phyloP scores from a whole-genome alignment of 768 basidiomycete genomes.

The Collybiopsis luxurians region DNA sequence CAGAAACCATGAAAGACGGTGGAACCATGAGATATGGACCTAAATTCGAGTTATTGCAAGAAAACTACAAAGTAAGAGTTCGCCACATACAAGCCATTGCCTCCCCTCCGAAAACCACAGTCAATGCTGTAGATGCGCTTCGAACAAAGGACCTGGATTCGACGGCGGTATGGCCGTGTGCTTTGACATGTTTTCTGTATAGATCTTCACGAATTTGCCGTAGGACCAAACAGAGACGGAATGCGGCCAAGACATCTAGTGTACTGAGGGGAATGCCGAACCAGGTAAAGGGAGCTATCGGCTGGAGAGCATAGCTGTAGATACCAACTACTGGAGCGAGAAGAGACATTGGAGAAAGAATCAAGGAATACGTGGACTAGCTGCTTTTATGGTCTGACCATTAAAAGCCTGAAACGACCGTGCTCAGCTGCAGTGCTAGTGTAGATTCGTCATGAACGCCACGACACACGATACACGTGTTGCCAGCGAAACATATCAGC shows the following conservation, averaged over 20 bases:
- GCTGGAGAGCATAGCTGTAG: slow-evolving; percentile 52
- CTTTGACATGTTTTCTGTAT: slow-evolving; percentile 40
- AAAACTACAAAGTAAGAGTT: no score
- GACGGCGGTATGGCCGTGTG: slow-evolving; percentile 30
- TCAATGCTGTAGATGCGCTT: slow-evolving; percentile 52
- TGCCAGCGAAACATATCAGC: background rate
- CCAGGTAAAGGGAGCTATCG: slow-evolving; percentile 67
- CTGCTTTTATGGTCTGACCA: no score
- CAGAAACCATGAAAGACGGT: slow-evolving; percentile 80
- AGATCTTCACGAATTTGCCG: slow-evolving; percentile 62
- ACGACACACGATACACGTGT: background rate
- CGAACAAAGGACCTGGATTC: slow-evolving; percentile 58
- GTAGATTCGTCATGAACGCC: background rate
- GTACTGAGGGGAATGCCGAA: slow-evolving; percentile 57
- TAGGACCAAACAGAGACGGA: slow-evolving; percentile 68
- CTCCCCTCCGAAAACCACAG: slow-evolving; percentile 81
- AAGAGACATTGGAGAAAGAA: slow-evolving; percentile 9
- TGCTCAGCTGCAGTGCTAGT: no score
- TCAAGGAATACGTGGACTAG: background rate
- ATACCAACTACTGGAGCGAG: slow-evolving; percentile 43
- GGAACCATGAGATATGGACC: slow-evolving; percentile 63
- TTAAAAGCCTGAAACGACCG: no score
- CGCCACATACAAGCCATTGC: slow-evolving; percentile 53
- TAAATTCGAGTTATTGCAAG: slow-evolving; percentile 18
- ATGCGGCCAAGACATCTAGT: slow-evolving; percentile 63